Evolutionary conservation across 306 rosid genomes (phyloP).

Genomic region (Vachellia pachyceras): DNA sequence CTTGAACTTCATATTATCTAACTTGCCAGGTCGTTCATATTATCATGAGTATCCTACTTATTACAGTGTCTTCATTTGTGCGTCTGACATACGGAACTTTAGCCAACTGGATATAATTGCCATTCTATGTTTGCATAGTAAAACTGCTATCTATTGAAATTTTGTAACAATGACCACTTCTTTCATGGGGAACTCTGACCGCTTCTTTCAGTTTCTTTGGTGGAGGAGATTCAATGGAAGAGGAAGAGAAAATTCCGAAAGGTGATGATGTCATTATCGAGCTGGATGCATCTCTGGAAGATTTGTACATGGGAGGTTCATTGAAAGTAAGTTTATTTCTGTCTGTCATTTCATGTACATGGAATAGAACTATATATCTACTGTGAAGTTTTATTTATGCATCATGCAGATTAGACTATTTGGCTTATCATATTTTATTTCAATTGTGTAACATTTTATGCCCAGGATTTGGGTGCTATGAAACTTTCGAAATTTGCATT

Average conservation of each 20-base stretch:
- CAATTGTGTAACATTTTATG: constrained; percentile 20
- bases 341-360: not conserved
- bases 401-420: not conserved
- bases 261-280: constrained; percentile 90
- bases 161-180: constrained; percentile 30
- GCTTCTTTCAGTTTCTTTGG: constrained; percentile 79
- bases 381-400: not conserved
- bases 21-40: not conserved
- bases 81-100: not conserved
- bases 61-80: not conserved
- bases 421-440: not conserved
- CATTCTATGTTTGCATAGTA: not conserved
- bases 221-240: constrained; percentile 75
- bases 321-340: constrained; percentile 64
- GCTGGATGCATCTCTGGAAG: constrained; percentile 86
- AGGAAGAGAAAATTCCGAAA: constrained; percentile 81
- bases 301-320: constrained; percentile 96
- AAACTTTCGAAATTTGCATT: not conserved
- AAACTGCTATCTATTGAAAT: constrained; percentile 6
- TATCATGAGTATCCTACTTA: not conserved
- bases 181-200: constrained; percentile 10
- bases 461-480: constrained; percentile 14
- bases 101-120: not conserved
- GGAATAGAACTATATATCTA: not conserved
- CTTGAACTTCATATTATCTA: not conserved